Evolutionary conservation across 805 yeast genomes (phyloP), one percentile per base, ranked within the genome.

Genomic region (Nakazawaea laoshanensis): DNA sequence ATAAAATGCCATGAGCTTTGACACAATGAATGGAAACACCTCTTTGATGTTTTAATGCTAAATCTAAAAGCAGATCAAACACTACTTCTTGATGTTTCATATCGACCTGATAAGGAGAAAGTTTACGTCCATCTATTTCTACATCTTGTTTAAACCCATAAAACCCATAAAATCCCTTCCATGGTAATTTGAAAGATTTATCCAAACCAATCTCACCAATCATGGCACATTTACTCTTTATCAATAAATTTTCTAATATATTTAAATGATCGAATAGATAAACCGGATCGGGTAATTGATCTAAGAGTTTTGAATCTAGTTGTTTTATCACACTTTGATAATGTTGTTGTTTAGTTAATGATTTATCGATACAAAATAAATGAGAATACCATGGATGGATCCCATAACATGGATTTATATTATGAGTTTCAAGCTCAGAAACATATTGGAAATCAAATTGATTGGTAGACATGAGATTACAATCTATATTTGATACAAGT

Each of bases 121-220:
- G 40, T 26, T 39, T 41, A 2, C 39, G 42, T 21, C 37, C 11
- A 32, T 33, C 11, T 27, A 37, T 3, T 25, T n/a, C 33, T 34
- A 9, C 30, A 25, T 37, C 35, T 14, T 40, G 30, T 2, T 20
- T 31, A 11, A 27, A 36, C 18, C 30, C 19, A 23, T 27, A 36
- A 8, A 25, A 37, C 6, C 77, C 77, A 37, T 58, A 59, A 47
- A 52, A 74, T 2, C 87, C 86, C 36, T 57, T 58, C 35, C 52
- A 45, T 2, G 94, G 94, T 4, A 88, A 52, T 23, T 83, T 54
- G 47, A 84, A 83, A 19, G 73, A 48, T 51, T 78, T 82, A 52
- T 89, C 98, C 2, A 92, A 57, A 0, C 98, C 98, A n/a, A 86
- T 67, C 46, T 89, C 98, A 1, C 98, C 98, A 7, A 89, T 62